Percentiles rank a stretch among this genome's conserved stretches.
Evolutionary conservation across 352 stramenopile genomes (phyloP).

Genomic region (Hyaloperonospora brassicae): DNA sequence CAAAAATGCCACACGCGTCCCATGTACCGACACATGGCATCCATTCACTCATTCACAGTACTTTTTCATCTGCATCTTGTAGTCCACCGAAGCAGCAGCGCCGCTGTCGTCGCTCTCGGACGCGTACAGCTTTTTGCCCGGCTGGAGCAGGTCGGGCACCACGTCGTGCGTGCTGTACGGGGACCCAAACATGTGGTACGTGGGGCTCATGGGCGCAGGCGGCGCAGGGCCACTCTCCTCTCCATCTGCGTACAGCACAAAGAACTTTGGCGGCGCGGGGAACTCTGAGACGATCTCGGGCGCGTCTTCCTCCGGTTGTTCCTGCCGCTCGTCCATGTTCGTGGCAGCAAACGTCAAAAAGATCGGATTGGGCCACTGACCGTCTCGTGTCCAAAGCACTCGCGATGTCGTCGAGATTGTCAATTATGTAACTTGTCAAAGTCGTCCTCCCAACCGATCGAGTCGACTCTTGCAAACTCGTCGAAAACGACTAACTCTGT

Average conservation of each 20-base stretch:
- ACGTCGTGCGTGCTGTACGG: slow-evolving; percentile 77
- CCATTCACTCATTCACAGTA: slow-evolving; percentile 9
- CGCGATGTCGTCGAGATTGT: no score
- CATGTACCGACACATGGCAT: background rate
- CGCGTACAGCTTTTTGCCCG: slow-evolving; percentile 58
- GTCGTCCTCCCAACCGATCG: no score
- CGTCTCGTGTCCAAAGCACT: no score
- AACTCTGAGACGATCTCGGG: slow-evolving; percentile 83
- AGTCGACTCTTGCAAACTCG: no score
- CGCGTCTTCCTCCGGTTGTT: slow-evolving; percentile 28
- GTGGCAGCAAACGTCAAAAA: no score
- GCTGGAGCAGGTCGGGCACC: slow-evolving; percentile 62
- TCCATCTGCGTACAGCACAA: slow-evolving; percentile 60
- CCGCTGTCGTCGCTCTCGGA: slow-evolving; percentile 11
- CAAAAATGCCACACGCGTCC: background rate
- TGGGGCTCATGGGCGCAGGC: slow-evolving; percentile 63
- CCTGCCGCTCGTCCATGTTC: background rate
- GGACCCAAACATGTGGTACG: slow-evolving; percentile 83
- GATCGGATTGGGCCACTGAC: no score
- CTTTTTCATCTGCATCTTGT: slow-evolving; percentile 80
- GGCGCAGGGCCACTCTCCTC: slow-evolving; percentile 40
- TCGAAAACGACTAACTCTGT: no score
- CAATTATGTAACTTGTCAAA: no score
- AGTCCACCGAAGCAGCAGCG: slow-evolving; percentile 30
- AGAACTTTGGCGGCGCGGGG: slow-evolving; percentile 71